phyloP scores from a whole-genome alignment of 805 yeast genomes.

The Yarrowia osloensis region DNA sequence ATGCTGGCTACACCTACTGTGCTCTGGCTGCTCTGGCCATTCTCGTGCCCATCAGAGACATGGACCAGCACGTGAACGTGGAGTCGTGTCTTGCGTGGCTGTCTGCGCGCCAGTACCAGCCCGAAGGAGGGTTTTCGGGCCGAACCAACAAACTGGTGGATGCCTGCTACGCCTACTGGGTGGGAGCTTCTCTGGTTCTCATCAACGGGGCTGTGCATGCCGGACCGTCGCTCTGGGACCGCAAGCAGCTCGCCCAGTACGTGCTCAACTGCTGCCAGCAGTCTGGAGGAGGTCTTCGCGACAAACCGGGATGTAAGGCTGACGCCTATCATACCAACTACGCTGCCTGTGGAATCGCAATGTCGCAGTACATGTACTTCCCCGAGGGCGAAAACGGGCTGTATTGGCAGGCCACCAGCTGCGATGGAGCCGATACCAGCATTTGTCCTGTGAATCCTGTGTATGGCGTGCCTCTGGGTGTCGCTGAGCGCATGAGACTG shows the following conservation, averaged over 20 bases:
- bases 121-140: slow-evolving; percentile 90
- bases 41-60: slow-evolving; percentile 46
- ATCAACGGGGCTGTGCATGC: slow-evolving; percentile 54
- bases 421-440: slow-evolving; percentile 5
- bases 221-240: slow-evolving; percentile 48
- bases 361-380: slow-evolving; percentile 51
- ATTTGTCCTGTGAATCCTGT: slow-evolving; percentile 53
- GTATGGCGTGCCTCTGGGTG: slow-evolving; percentile 56
- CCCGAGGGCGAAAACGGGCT: slow-evolving; percentile 27
- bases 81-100: slow-evolving; percentile 62
- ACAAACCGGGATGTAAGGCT: slow-evolving; percentile 78
- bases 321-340: slow-evolving; percentile 94
- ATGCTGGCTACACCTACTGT: slow-evolving; percentile 96
- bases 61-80: slow-evolving; percentile 48
- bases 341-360: slow-evolving; percentile 71
- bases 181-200: slow-evolving; percentile 73
- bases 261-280: slow-evolving; percentile 76
- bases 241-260: slow-evolving; percentile 62
- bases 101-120: slow-evolving; percentile 60
- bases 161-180: slow-evolving; percentile 96
- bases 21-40: slow-evolving; percentile 66
- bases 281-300: slow-evolving; percentile 74
- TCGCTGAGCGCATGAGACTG: slow-evolving; percentile 44
- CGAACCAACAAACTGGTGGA: slow-evolving; percentile 92
- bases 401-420: slow-evolving; percentile 26